phyloP scores from a whole-genome alignment of 345 rosid species.

The Atalantia buxifolia region DNA sequence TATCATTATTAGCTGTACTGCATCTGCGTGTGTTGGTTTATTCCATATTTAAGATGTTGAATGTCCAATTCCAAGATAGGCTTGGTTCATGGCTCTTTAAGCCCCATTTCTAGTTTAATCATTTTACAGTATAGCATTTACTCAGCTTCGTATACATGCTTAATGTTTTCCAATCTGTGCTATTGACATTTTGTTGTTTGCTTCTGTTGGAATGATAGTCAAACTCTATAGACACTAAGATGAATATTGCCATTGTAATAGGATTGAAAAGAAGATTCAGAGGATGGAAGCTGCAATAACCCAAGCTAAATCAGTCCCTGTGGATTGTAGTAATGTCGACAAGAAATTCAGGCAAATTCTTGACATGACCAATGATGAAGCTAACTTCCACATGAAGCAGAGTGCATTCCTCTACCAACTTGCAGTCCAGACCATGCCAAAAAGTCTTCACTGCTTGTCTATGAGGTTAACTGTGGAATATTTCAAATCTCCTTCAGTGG shows the following conservation, averaged over 20 bases:
- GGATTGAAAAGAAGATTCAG: constrained; percentile 63
- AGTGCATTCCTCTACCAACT: constrained; percentile 77
- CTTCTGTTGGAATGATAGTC: neutral
- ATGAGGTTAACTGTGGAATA: constrained; percentile 84
- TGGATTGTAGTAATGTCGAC: constrained; percentile 86
- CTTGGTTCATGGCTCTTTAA: neutral
- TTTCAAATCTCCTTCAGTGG: constrained; percentile 54
- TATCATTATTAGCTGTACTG: neutral
- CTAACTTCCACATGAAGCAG: constrained; percentile 82
- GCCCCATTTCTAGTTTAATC: neutral
- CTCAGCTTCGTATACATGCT: neutral
- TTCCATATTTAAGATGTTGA: neutral
- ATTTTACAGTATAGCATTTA: neutral
- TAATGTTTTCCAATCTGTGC: neutral
- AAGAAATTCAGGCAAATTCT: constrained; percentile 89
- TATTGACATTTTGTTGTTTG: constrained; percentile 4
- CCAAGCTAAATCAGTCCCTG: constrained; percentile 63
- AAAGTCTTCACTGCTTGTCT: constrained; percentile 91
- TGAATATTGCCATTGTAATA: constrained; percentile 27
- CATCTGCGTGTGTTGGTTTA: neutral
- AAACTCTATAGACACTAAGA: neutral
- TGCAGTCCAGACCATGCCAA: constrained; percentile 91
- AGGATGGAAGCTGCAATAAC: constrained; percentile 69
- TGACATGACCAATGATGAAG: constrained; percentile 90
- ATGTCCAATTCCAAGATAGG: neutral